phyloP scores from a whole-genome alignment of 2,329 filamentous ascomycete species.

The Scedosporium minutisporum region DNA sequence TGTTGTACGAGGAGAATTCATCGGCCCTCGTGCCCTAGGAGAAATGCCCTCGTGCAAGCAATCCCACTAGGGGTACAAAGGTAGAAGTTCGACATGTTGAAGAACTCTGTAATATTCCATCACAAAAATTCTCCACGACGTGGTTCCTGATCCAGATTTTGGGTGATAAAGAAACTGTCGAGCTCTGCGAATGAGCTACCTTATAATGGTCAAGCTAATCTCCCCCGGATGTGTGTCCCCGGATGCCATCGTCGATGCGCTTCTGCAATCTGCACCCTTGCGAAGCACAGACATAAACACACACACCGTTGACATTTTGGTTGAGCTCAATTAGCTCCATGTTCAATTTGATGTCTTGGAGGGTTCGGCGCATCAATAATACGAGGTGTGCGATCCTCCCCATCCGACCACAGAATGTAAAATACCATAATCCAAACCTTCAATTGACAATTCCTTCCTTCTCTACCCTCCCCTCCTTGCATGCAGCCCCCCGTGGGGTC shows the following conservation, averaged over 20 bases:
- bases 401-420: not conserved
- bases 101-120: too few species aligned
- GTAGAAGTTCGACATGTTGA: too few species aligned
- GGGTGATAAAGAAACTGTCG: not conserved
- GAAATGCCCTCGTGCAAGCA: too few species aligned
- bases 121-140: too few species aligned
- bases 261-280: conserved; percentile 1
- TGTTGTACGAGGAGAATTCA: too few species aligned
- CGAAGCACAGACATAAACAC: not conserved
- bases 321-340: not conserved
- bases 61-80: too few species aligned
- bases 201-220: not conserved
- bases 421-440: not conserved
- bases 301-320: not conserved
- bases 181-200: not conserved
- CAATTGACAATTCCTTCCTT: not conserved
- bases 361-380: not conserved
- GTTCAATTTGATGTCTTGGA: not conserved
- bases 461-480: not conserved
- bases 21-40: too few species aligned
- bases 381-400: not conserved
- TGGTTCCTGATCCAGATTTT: not conserved
- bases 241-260: not conserved
- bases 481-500: not conserved
- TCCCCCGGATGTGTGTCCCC: not conserved